Percentiles rank a stretch among this genome's conserved stretches.
Evolutionary conservation across 2,329 filamentous ascomycete species (phyloP).

Genomic region (Chaetomiaceae sp.): DNA sequence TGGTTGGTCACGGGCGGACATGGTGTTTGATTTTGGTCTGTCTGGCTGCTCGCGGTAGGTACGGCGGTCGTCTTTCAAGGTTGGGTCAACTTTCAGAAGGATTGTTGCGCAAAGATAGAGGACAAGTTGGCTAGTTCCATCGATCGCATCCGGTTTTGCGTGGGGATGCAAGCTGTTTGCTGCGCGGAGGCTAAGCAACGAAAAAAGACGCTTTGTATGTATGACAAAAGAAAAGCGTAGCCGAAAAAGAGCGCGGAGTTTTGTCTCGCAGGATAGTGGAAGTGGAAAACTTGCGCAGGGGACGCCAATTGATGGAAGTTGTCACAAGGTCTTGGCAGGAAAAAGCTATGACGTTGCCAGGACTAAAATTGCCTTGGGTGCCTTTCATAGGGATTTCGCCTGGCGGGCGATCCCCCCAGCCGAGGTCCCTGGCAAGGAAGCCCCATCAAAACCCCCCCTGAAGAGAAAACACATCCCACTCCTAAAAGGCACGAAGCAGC

Average conservation of each 20-base stretch:
- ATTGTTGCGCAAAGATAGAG: too few species aligned
- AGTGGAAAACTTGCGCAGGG: background rate
- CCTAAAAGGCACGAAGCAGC: too few species aligned
- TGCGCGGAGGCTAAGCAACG: background rate
- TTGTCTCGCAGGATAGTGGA: background rate
- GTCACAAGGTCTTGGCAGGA: constrained; percentile 6
- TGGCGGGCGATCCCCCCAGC: too few species aligned
- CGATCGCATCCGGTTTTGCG: background rate
- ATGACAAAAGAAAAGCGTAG: too few species aligned
- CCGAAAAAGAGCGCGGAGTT: background rate
- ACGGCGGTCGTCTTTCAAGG: background rate
- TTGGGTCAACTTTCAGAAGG: too few species aligned
- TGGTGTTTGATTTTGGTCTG: background rate
- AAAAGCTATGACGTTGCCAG: constrained; percentile 9
- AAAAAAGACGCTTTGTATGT: background rate
- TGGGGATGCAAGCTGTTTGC: too few species aligned
- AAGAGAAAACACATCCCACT: too few species aligned
- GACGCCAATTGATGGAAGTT: background rate
- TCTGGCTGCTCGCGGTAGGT: background rate
- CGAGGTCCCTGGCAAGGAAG: too few species aligned
- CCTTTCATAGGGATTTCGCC: too few species aligned
- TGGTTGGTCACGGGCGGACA: constrained; percentile 5
- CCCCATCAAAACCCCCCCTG: too few species aligned
- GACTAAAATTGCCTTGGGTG: background rate
- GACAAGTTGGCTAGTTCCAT: too few species aligned